These are phyloP conservation scores for Dothidotthia symphoricarpi DNA, from an alignment of 2,329 filamentous ascomycete species.

Conservation along the genomic window DNA sequence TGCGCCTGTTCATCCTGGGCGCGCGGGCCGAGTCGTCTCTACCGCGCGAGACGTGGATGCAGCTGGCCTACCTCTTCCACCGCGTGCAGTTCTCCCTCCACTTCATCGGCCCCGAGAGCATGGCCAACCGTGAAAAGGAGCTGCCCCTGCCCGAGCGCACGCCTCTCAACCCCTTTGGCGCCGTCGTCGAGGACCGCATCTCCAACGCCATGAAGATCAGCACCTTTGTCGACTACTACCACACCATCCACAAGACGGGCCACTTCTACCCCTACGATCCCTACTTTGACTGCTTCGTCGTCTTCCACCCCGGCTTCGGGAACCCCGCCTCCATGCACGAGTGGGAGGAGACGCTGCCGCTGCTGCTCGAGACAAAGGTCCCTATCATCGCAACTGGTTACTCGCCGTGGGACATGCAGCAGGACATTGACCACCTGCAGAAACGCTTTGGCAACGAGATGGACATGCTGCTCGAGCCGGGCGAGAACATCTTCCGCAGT, in stretches of 20 bases:
- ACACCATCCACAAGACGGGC: slow-evolving; percentile 87
- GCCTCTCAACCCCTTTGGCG: slow-evolving; percentile 83
- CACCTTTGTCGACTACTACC: slow-evolving; percentile 97
- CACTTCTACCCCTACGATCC: slow-evolving; percentile 94
- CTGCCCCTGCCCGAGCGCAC: slow-evolving; percentile 88
- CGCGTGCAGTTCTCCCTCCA: slow-evolving; percentile 83
- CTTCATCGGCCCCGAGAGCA: slow-evolving; percentile 93
- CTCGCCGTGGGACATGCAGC: slow-evolving; percentile 89
- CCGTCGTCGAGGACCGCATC: slow-evolving; percentile 88
- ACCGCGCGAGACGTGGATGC: slow-evolving; percentile 89
- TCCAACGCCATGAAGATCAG: slow-evolving; percentile 91
- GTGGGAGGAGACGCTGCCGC: slow-evolving; percentile 86
- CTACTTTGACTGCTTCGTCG: slow-evolving; percentile 95
- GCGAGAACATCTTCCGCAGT: slow-evolving; percentile 92
- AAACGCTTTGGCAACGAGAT: slow-evolving; percentile 86
- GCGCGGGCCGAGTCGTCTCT: slow-evolving; percentile 97
- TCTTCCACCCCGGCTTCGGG: slow-evolving; percentile 95
- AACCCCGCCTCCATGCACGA: slow-evolving; percentile 92
- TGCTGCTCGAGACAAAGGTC: slow-evolving; percentile 90
- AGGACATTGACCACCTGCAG: slow-evolving; percentile 86
- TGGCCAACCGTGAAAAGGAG: slow-evolving; percentile 90
- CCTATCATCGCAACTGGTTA: slow-evolving; percentile 95
- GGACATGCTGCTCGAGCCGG: slow-evolving; percentile 85
- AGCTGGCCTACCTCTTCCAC: slow-evolving; percentile 94
- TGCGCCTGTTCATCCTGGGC: slow-evolving; percentile 89